Conservation (phyloP, 768 basidiomycete species). For the Amanita rimosa region DNA sequence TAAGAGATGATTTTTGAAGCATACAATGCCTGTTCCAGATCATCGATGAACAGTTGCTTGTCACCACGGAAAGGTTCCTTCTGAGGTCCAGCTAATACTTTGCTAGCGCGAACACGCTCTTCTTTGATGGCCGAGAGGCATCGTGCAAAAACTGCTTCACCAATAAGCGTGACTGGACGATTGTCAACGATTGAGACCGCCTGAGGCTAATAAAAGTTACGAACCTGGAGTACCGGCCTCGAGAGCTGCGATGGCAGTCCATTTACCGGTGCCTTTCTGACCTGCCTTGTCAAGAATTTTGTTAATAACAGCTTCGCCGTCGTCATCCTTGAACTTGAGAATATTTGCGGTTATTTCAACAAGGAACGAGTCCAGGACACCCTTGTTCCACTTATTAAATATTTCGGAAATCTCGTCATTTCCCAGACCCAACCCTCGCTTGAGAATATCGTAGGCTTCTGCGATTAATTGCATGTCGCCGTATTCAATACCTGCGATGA, state of each 20-base stretch:
- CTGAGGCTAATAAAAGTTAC: conserved; percentile 13
- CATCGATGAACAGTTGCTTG: conserved; percentile 98
- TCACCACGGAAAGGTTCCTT: conserved; percentile 93
- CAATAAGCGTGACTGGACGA: conserved; percentile 85
- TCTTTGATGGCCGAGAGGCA: conserved; percentile 96
- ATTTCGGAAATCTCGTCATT: conserved; percentile 92
- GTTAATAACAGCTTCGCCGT: conserved; percentile 80
- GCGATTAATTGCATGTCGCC: conserved; percentile 99
- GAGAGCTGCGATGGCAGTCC: conserved; percentile 96
- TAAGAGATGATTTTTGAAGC: conserved; percentile 99
- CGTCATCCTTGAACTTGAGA: conserved; percentile 93
- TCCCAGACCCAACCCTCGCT: conserved; percentile 79
- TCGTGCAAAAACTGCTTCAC: conserved; percentile 98
- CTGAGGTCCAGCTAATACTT: conserved; percentile 80
- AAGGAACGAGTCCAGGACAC: conserved; percentile 98
- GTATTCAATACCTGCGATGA: conserved; percentile 83
- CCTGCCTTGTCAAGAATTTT: conserved; percentile 97
- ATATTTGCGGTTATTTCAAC: conserved; percentile 98
- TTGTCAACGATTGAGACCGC: neutral
- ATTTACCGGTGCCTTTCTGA: conserved; percentile 99
- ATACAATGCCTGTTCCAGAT: conserved; percentile 98
- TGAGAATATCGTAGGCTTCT: conserved; percentile 98
- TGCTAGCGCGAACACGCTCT: conserved; percentile 90
- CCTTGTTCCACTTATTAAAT: conserved; percentile 94
- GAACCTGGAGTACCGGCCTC: conserved; percentile 81